phyloP scores from a whole-genome alignment of 2,329 filamentous ascomycete species.

The Blumeria graminis region DNA sequence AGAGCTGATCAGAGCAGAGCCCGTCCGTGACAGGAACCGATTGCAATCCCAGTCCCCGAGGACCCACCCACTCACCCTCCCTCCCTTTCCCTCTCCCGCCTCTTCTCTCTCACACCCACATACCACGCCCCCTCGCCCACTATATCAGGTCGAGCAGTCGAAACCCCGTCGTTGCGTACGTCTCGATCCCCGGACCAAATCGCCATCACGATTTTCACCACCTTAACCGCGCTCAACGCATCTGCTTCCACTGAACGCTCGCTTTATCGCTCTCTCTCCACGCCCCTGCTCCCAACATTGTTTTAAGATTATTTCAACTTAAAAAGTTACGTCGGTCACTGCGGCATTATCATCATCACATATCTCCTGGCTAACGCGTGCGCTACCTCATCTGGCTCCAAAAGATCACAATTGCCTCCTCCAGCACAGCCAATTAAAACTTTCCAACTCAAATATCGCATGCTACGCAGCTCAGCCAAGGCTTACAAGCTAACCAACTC shows the following conservation, averaged over 20 bases:
- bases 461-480: too few relatives aligned
- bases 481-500: too few relatives aligned
- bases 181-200: background rate
- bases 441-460: too few relatives aligned
- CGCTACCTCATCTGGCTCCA: too few relatives aligned
- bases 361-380: too few relatives aligned
- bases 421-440: too few relatives aligned
- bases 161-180: background rate
- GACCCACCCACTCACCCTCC: too few relatives aligned
- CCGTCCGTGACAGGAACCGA: slow-evolving; percentile 1
- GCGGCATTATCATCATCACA: too few relatives aligned
- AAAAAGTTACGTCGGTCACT: background rate
- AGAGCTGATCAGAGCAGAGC: background rate
- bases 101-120: too few relatives aligned
- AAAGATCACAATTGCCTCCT: too few relatives aligned
- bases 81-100: too few relatives aligned
- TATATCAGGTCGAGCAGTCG: background rate
- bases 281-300: background rate
- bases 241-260: background rate
- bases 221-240: background rate
- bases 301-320: background rate
- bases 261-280: background rate
- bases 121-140: background rate
- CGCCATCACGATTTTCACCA: background rate
- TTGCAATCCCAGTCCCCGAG: background rate